Evolutionary conservation across 2,329 filamentous ascomycete species (phyloP), one percentile per base, ranked within the genome.

Genomic region (Incumbomyces delicatus): DNA sequence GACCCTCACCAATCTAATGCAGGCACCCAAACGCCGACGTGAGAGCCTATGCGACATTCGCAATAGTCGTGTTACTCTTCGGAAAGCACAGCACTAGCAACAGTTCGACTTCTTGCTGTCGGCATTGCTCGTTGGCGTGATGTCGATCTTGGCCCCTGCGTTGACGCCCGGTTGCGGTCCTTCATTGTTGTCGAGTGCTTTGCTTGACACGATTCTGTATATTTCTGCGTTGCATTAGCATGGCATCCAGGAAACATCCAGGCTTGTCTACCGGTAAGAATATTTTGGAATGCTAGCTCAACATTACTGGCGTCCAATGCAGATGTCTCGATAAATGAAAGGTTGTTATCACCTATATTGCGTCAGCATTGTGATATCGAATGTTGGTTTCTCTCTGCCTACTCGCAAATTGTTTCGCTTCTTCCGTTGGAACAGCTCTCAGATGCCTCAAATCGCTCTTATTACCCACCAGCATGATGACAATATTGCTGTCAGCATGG

Each of bases 401-500:
- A 94, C 90, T 95, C 48, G 92, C 92, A 80, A 98, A 98, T 54
- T 87, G 78, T 73, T 96, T 98, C 60, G 90, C 92, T 70, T 96
- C 90, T 65, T 98, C 92, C 51, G 92, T 98, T 43, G 92, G 88
- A 57, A 98, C 92, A 57, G 92, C 92, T 66, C 92, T 81, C 63
- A 98, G 77, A 72, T 98, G 92, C 70, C 89, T 86, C 83, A 96
- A 85, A 94, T 98, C 92, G 70, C 89, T 96, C 85, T 98, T 98
- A 81, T 98, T 98, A 69, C 92, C 92, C 47, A 96, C 92, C 62
- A 98, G 76, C 92, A 98, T 98, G 67, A 98, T 98, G 61, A 98
- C 89, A 62, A 96, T 95, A 74, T 96, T 96, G 61, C 88, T 89
- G 67, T 98, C 92, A 60, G 92, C 92, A 70, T 98, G 89, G 65